Evolutionary conservation across 176 grass and related monocot species (phyloP).

Genomic region (Musa itinerans): DNA sequence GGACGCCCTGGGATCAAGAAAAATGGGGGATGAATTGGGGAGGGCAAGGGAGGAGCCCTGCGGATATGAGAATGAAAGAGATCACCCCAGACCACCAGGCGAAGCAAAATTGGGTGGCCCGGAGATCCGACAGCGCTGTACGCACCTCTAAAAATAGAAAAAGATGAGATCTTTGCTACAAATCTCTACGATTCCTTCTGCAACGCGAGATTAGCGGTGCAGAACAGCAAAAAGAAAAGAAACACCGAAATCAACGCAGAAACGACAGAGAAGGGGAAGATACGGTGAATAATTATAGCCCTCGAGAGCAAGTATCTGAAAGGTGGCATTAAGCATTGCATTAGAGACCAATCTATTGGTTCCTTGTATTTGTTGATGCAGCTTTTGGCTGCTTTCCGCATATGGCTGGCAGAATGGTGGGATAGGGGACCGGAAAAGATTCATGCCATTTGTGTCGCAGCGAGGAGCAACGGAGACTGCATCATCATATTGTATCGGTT

Average conservation of each 20-base stretch:
- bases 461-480: too few relatives aligned
- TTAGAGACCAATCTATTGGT: not conserved
- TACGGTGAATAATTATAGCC: not conserved
- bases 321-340: not conserved
- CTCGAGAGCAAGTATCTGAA: not conserved
- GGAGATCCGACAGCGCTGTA: not conserved
- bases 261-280: not conserved
- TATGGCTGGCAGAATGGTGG: too few relatives aligned
- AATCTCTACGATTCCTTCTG: not conserved
- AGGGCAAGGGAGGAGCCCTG: not conserved
- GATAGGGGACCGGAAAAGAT: too few relatives aligned
- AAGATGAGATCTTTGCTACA: not conserved
- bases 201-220: not conserved
- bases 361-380: too few relatives aligned
- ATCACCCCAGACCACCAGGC: not conserved
- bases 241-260: slow-evolving; percentile 27
- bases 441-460: too few relatives aligned
- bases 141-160: not conserved
- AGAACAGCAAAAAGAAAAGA: not conserved
- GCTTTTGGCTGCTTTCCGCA: too few relatives aligned
- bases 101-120: not conserved
- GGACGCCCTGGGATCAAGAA: not conserved
- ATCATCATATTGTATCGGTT: too few relatives aligned
- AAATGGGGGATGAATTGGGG: not conserved
- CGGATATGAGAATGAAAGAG: not conserved